These are phyloP conservation scores for Isabelozyma pseudorhagii DNA, from an alignment of 805 yeast species.

Conservation along the genomic window DNA sequence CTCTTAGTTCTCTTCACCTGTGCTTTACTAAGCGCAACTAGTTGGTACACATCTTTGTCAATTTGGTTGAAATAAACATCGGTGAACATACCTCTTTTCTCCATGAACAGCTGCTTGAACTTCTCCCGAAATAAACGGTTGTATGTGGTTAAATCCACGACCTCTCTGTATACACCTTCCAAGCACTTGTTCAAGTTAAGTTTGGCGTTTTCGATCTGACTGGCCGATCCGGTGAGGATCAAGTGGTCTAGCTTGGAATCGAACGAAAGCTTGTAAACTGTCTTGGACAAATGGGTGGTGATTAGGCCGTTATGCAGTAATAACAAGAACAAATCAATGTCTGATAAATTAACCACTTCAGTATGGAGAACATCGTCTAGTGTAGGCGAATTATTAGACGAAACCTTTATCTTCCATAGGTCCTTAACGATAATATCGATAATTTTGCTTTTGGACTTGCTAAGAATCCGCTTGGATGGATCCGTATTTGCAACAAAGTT, in stretches of 20 bases:
- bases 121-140: constrained; percentile 24
- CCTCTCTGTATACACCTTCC: constrained; percentile 20
- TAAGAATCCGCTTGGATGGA: neutral
- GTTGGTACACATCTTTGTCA: constrained; percentile 23
- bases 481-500: neutral
- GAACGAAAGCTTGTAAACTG: constrained; percentile 39
- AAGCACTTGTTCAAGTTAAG: constrained; percentile 34
- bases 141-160: constrained; percentile 29
- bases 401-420: constrained; percentile 9
- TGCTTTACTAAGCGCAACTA: constrained; percentile 23
- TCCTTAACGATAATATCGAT: constrained; percentile 34
- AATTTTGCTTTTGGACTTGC: constrained; percentile 10
- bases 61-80: constrained; percentile 33
- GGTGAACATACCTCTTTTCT: constrained; percentile 24
- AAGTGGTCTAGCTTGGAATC: constrained; percentile 20
- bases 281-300: constrained; percentile 36
- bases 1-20: constrained; percentile 35
- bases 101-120: constrained; percentile 21
- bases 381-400: constrained; percentile 3
- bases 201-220: constrained; percentile 42
- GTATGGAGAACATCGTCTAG: constrained; percentile 30
- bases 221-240: constrained; percentile 36
- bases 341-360: constrained; percentile 27
- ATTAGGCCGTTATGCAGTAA: constrained; percentile 36
- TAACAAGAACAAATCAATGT: constrained; percentile 39